A percentile compares a stretch with the other conserved stretches of the same genome.
These are phyloP conservation scores for Sporodiniella umbellata DNA, from an alignment of 371 early-diverging fungal species.

Conservation along the genomic window DNA sequence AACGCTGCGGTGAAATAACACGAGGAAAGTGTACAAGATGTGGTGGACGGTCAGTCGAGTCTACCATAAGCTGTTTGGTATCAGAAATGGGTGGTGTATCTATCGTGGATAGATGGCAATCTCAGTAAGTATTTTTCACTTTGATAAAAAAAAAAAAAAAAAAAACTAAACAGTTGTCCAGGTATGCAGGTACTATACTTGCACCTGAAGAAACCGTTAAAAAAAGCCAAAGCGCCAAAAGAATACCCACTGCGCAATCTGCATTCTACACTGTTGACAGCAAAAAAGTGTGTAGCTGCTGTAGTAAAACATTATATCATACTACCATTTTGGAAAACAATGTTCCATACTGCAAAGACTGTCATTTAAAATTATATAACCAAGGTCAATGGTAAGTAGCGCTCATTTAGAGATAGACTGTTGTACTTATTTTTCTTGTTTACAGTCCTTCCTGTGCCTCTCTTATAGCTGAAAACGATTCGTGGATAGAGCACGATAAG, in stretches of 20 bases:
- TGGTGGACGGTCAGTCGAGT: constrained; percentile 60
- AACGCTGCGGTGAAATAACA: constrained; percentile 58
- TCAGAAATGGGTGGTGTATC: constrained; percentile 38
- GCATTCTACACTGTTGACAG: constrained; percentile 11
- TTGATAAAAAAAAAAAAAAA: not conserved
- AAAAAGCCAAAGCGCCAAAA: constrained; percentile 19
- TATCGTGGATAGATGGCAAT: constrained; percentile 40
- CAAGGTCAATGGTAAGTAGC: constrained; percentile 36
- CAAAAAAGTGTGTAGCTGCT: constrained; percentile 12
- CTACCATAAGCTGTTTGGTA: constrained; percentile 42
- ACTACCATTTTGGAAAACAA: constrained; percentile 5
- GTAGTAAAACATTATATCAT: constrained; percentile 11
- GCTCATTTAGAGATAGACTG: no score
- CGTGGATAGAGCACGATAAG: constrained; percentile 42
- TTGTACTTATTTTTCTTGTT: not conserved
- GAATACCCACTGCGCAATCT: constrained; percentile 22
- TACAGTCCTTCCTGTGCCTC: constrained; percentile 41
- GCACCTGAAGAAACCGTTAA: constrained; percentile 19
- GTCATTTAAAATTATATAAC: constrained; percentile 27
- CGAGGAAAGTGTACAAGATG: constrained; percentile 55
- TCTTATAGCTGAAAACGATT: constrained; percentile 37
- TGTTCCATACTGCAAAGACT: constrained; percentile 29
- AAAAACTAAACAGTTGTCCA: constrained; percentile 1
- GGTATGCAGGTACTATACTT: constrained; percentile 44
- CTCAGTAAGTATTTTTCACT: constrained; percentile 24